Percentiles rank a stretch among this genome's conserved stretches.
Evolutionary conservation across 2,329 filamentous ascomycete genomes (phyloP).

Genomic region (Diaporthe vexans): DNA sequence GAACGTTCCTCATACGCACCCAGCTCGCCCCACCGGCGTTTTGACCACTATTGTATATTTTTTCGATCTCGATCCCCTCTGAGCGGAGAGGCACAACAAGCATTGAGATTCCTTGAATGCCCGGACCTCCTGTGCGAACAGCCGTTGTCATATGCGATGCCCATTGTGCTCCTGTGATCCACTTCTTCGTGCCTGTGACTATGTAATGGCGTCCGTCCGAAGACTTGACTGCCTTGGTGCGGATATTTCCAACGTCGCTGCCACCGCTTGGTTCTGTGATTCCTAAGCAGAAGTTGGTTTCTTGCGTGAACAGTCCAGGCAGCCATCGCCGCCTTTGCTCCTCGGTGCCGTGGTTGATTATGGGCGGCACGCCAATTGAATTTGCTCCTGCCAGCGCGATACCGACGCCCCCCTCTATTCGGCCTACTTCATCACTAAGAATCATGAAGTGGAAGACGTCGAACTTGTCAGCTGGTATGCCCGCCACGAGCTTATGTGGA

Average conservation of each 20-base stretch:
- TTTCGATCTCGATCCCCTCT: conserved; percentile 43
- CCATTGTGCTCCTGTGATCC: conserved; percentile 74
- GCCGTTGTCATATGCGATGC: conserved; percentile 75
- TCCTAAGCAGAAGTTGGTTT: conserved; percentile 50
- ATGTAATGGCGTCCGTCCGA: conserved; percentile 64
- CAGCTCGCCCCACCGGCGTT: conserved; percentile 73
- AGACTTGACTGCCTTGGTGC: conserved; percentile 66
- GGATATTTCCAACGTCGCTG: conserved; percentile 74
- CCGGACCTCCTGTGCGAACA: conserved; percentile 69
- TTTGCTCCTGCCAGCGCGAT: conserved; percentile 69
- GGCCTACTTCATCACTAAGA: conserved; percentile 54
- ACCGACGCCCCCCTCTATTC: conserved; percentile 65
- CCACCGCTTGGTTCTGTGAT: conserved; percentile 57
- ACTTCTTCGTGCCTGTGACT: conserved; percentile 75
- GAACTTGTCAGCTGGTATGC: conserved; percentile 52
- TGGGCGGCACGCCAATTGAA: conserved; percentile 57
- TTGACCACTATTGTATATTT: conserved; percentile 74
- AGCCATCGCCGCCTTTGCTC: conserved; percentile 48
- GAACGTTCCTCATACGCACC: conserved; percentile 66
- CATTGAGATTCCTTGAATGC: conserved; percentile 66
- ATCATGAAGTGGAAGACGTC: conserved; percentile 55
- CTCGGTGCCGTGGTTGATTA: conserved; percentile 46
- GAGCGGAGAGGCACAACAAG: conserved; percentile 65
- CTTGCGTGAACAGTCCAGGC: conserved; percentile 65
- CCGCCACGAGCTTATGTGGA: conserved; percentile 56